Evolutionary conservation across 1,284 basidiomycete genomes (phyloP).

Genomic region (Trametes pubescens): DNA sequence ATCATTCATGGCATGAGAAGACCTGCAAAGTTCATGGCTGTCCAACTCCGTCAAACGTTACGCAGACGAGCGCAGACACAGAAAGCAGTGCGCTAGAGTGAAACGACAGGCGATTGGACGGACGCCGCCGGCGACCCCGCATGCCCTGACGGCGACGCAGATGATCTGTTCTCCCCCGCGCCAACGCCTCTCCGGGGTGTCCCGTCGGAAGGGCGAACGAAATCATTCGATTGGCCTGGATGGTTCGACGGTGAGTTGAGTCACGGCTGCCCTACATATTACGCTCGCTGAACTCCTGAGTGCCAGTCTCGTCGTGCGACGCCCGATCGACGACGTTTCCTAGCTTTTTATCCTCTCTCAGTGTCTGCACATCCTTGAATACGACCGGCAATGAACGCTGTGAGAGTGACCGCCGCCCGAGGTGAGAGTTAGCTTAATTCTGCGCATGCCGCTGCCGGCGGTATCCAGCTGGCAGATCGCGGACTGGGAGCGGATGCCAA

Average conservation of each 20-base stretch:
- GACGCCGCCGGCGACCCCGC: background rate
- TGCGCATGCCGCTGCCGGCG: slow-evolving; percentile 19
- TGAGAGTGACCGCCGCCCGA: slow-evolving; percentile 24
- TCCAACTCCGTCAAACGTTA: background rate
- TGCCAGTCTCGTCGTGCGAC: slow-evolving; percentile 5
- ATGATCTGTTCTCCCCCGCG: background rate
- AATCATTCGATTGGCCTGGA: slow-evolving; percentile 17
- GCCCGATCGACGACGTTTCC: background rate
- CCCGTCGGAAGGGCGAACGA: slow-evolving; percentile 18
- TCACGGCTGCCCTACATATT: slow-evolving; percentile 6
- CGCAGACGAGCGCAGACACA: background rate
- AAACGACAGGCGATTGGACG: slow-evolving; percentile 5
- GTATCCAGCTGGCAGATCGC: slow-evolving; percentile 18
- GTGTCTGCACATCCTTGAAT: background rate
- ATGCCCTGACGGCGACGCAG: background rate
- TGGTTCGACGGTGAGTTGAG: slow-evolving; percentile 19
- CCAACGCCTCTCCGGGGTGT: slow-evolving; percentile 1
- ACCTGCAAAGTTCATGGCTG: background rate
- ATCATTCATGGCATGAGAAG: background rate
- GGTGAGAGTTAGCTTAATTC: slow-evolving; percentile 21
- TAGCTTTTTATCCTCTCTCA: background rate
- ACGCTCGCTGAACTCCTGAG: slow-evolving; percentile 1
- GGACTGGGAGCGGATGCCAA: slow-evolving; percentile 16
- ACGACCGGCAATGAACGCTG: slow-evolving; percentile 26
- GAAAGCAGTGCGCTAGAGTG: slow-evolving; percentile 2